Evolutionary conservation across 2,329 filamentous ascomycete species (phyloP).

Genomic region (Didymella exigua): DNA sequence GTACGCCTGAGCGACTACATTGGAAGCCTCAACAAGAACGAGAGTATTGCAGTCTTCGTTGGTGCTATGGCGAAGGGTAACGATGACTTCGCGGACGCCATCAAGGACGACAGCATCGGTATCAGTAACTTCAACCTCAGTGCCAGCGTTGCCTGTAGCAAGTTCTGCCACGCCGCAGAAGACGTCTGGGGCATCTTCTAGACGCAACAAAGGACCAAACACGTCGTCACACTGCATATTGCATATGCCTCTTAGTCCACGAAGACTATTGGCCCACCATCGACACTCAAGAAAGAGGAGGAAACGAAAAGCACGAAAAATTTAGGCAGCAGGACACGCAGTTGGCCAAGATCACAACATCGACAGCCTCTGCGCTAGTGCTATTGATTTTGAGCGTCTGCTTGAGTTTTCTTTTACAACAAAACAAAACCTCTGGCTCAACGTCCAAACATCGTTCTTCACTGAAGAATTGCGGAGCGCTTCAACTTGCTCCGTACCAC

Average conservation of each 20-base stretch:
- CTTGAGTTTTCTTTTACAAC: conserved; percentile 81
- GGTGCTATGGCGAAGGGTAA: conserved; percentile 98
- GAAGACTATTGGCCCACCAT: conserved; percentile 30
- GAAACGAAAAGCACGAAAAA: conserved; percentile 35
- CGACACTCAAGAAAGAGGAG: conserved; percentile 24
- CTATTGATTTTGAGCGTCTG: conserved; percentile 64
- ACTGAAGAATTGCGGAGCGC: conserved; percentile 56
- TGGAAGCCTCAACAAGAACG: conserved; percentile 74
- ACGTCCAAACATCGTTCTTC: conserved; percentile 69
- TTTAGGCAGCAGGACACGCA: conserved; percentile 42
- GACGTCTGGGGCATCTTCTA: conserved; percentile 95
- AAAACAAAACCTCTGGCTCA: conserved; percentile 76
- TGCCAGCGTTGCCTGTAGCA: conserved; percentile 98
- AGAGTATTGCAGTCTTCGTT: conserved; percentile 97
- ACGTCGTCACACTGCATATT: conserved; percentile 30
- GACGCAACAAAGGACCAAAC: conserved; percentile 26
- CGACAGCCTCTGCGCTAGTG: conserved; percentile 57
- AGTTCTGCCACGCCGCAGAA: conserved; percentile 98
- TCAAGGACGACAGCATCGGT: conserved; percentile 95
- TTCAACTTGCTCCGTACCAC: conserved; percentile 65
- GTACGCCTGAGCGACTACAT: conserved; percentile 91
- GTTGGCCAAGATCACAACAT: conserved; percentile 73
- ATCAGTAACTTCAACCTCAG: conserved; percentile 98
- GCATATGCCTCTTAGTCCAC: conserved; percentile 34
- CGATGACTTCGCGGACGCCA: conserved; percentile 92